Percentiles rank a stretch among this genome's conserved stretches.
These are phyloP conservation scores for Claviceps pazoutovae DNA, from an alignment of 2,329 filamentous ascomycete genomes.

Conservation along the genomic window DNA sequence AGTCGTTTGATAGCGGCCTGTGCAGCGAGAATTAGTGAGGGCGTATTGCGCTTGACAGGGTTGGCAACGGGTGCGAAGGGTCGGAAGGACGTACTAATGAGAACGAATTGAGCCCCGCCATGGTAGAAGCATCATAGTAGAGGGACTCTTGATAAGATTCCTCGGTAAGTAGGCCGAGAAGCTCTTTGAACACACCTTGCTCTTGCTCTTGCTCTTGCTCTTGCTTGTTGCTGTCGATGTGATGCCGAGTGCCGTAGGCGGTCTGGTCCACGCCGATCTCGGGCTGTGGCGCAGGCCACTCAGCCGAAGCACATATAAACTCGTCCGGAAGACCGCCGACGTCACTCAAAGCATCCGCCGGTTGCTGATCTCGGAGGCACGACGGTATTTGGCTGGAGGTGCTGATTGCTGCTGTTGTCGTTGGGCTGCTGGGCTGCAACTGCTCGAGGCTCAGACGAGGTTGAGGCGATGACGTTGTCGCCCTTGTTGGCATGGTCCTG, in stretches of 20 bases:
- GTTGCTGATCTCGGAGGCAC: neutral
- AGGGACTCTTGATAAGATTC: slow-evolving; percentile 23
- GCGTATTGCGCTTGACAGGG: neutral
- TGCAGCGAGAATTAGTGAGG: slow-evolving; percentile 1
- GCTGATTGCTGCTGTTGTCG: neutral
- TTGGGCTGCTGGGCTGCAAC: neutral
- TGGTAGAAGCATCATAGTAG: slow-evolving; percentile 44
- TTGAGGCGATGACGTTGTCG: neutral
- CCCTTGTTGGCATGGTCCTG: neutral
- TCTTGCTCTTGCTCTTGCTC: slow-evolving; percentile 1
- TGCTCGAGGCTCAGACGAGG: neutral
- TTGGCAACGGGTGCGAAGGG: neutral
- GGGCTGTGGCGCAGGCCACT: neutral
- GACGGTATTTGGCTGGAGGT: neutral
- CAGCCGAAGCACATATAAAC: slow-evolving; percentile 1
- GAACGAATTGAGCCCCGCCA: slow-evolving; percentile 40
- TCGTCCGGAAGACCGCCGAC: slow-evolving; percentile 9
- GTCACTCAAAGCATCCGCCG: slow-evolving; percentile 8
- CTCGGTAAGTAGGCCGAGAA: neutral
- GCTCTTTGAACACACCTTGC: neutral
- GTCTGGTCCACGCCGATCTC: neutral
- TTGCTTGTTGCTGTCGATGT: slow-evolving; percentile 1
- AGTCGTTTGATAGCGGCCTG: slow-evolving; percentile 47
- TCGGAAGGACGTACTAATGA: slow-evolving; percentile 33
- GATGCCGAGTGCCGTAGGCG: neutral